Evolutionary conservation across 1,284 basidiomycete species (phyloP).

Genomic region (Microbotryomycetes sp.): DNA sequence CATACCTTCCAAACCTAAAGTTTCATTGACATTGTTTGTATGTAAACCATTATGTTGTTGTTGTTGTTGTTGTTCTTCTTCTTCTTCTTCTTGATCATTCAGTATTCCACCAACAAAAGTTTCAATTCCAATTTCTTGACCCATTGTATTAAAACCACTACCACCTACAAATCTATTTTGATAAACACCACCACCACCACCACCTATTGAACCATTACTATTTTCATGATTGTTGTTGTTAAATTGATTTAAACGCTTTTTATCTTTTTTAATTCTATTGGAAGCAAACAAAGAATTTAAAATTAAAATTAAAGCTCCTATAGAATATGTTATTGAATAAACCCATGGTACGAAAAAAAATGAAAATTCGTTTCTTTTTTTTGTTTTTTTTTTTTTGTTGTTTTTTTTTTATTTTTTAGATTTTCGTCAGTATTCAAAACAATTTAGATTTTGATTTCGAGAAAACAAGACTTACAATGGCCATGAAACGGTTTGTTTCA

Average conservation of each 20-base stretch:
- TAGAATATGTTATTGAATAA: background rate
- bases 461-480: background rate
- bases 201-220: background rate
- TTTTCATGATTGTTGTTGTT: background rate
- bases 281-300: background rate
- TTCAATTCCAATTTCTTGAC: background rate
- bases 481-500: background rate
- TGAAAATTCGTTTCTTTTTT: background rate
- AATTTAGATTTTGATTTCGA: background rate
- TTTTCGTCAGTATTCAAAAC: no score
- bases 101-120: background rate
- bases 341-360: background rate
- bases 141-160: no score
- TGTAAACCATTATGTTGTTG: no score
- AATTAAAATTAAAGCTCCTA: background rate
- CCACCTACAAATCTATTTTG: background rate
- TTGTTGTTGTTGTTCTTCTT: no score
- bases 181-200: background rate
- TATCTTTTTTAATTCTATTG: background rate
- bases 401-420: no score
- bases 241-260: no score
- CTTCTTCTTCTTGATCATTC: no score
- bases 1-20: no score
- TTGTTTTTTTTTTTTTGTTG: no score
- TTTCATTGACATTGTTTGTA: no score